Evolutionary conservation across 1,284 basidiomycete genomes (phyloP), one percentile per base, ranked within the genome.

Genomic region (Rhodotorula sp.): DNA sequence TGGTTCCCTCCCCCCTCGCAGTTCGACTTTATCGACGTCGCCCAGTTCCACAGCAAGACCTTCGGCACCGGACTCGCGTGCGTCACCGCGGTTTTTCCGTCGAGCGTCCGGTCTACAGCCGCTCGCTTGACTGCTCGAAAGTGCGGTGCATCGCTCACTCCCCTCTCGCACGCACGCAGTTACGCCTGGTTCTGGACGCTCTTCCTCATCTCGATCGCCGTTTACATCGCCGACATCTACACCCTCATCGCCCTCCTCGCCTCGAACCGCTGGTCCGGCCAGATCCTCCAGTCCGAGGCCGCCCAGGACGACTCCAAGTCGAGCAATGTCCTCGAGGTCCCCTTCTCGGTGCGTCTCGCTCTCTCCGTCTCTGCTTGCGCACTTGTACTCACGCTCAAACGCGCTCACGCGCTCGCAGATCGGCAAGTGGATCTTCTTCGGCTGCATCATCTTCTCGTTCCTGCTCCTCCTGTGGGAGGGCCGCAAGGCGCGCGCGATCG

Each of bases 391-490:
- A 27, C 32, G 44, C 44, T 46, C 29, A 59, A 36, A 19, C 36
- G 17, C 58, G n/a, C 19, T 13, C 36, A n/a, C 54, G 32, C 12
- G 3, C 12, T 9, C 41, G 44, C 65, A 84, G 69, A 88, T 92
- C 64, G 94, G 92, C 71, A 92, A 94, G 82, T 98, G 94, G 94
- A 85, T 99, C 72, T 98, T 99, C 83, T 90, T 95, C 37, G 94
- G 93, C 54, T 99, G 96, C 82, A 98, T 99, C 86, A 91, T 97
- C 80, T 94, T 97, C 82, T 95, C 93, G 34, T 98, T 98, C 85
- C 84, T 98, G 22, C 84, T 99, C 80, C 82, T 97, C 39, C 46
- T 71, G 25, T 99, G 97, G 83, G 96, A 99, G 81, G 87, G 89
- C 4, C 88, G 90, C 82, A 98, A 97, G 82, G 87, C 94, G 37